phyloP scores from a whole-genome alignment of 2,329 filamentous ascomycete species.

The Aspergillus novoparasiticus region DNA sequence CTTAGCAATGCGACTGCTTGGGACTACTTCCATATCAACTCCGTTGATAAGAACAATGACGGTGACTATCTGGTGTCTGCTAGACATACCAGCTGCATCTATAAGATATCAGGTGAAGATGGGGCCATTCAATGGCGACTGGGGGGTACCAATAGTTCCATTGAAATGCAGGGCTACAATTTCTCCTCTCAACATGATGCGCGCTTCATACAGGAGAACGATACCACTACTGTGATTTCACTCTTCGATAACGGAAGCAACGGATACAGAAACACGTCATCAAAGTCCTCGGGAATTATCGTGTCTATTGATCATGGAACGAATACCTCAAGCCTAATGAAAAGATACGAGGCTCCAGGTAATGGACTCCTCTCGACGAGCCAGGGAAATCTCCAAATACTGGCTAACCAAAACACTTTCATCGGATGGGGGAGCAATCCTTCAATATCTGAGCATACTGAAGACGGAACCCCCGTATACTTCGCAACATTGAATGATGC shows the following conservation, averaged over 20 bases:
- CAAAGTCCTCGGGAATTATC: constrained; percentile 42
- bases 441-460: constrained; percentile 43
- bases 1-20: constrained; percentile 47
- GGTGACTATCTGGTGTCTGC: constrained; percentile 47
- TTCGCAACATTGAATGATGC: constrained; percentile 38
- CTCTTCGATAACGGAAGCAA: constrained; percentile 47
- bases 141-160: constrained; percentile 40
- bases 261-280: constrained; percentile 42
- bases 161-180: constrained; percentile 40
- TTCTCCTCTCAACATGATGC: constrained; percentile 49
- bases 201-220: constrained; percentile 41
- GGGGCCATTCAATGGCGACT: constrained; percentile 44
- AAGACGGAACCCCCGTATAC: constrained; percentile 39
- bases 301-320: constrained; percentile 40
- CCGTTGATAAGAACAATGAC: constrained; percentile 43
- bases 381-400: constrained; percentile 43
- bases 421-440: constrained; percentile 47
- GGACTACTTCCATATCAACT: constrained; percentile 51
- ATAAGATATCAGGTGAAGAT: constrained; percentile 44
- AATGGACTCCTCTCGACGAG: constrained; percentile 35
- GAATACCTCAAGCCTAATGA: constrained; percentile 37
- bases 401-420: constrained; percentile 41
- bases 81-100: constrained; percentile 43
- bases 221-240: constrained; percentile 41
- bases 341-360: constrained; percentile 33